Conservation (phyloP, 2,329 filamentous ascomycete species). For the Ploettnerulaceae sp. region DNA sequence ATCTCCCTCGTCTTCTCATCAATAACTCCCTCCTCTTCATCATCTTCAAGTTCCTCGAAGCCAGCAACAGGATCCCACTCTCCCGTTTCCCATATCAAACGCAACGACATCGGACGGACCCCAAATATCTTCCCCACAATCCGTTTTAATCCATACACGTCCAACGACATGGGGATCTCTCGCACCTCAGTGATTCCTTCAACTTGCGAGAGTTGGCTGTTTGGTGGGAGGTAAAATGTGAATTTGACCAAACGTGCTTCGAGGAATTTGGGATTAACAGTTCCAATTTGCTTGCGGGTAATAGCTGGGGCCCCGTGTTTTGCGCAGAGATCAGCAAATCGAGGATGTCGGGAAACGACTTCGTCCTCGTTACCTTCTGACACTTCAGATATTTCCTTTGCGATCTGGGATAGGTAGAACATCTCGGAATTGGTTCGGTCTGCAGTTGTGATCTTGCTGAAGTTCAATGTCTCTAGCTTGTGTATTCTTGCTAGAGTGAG, state of each 20-base stretch:
- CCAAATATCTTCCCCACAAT: conserved; percentile 68
- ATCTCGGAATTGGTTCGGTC: conserved; percentile 86
- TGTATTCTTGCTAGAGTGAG: conserved; percentile 73
- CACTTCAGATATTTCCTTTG: conserved; percentile 62
- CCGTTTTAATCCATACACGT: conserved; percentile 77
- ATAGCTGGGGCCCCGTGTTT: conserved; percentile 69
- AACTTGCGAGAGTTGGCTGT: conserved; percentile 13
- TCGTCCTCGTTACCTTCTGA: conserved; percentile 47
- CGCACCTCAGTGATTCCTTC: conserved; percentile 22
- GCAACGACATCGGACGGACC: conserved; percentile 57
- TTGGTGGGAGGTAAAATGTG: conserved; percentile 44
- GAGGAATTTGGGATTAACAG: conserved; percentile 72
- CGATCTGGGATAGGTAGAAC: conserved; percentile 86
- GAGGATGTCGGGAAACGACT: conserved; percentile 60
- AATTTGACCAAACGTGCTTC: conserved; percentile 69
- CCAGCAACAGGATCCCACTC: conserved; percentile 78
- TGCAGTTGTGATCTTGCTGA: conserved; percentile 61
- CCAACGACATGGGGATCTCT: conserved; percentile 67
- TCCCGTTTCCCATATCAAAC: conserved; percentile 80
- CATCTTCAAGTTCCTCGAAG: conserved; percentile 53
- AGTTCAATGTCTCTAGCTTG: conserved; percentile 65
- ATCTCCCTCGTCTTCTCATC: conserved; percentile 12
- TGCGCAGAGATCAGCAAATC: conserved; percentile 69
- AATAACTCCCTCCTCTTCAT: conserved; percentile 42
- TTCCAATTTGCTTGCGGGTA: conserved; percentile 41